Percentiles rank a stretch among this genome's conserved stretches.
phyloP scores from a whole-genome alignment of 2,329 filamentous ascomycete genomes.

The Graphiopsis chlorocephala region DNA sequence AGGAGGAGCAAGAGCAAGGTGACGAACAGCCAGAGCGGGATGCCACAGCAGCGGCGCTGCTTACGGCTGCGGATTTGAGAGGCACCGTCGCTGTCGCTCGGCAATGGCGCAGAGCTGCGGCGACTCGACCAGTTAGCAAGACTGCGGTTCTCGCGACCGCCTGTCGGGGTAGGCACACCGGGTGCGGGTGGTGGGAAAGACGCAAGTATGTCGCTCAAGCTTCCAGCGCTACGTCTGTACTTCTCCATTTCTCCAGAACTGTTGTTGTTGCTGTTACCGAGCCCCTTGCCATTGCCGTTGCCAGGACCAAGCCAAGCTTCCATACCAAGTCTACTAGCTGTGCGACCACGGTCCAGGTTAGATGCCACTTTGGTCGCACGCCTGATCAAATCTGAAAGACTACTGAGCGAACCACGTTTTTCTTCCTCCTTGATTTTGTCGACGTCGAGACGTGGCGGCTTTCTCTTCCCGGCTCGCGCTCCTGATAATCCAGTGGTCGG shows the following conservation, averaged over 20 bases:
- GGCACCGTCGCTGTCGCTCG: slow-evolving; percentile 30
- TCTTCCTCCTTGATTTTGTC: slow-evolving; percentile 79
- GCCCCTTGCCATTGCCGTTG: slow-evolving; percentile 13
- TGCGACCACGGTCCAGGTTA: slow-evolving; percentile 79
- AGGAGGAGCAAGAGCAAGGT: slow-evolving; percentile 64
- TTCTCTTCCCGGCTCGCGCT: slow-evolving; percentile 39
- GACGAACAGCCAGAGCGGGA: slow-evolving; percentile 76
- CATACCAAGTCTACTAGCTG: slow-evolving; percentile 57
- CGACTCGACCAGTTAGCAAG: slow-evolving; percentile 18
- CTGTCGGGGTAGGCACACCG: not conserved
- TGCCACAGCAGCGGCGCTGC: slow-evolving; percentile 72
- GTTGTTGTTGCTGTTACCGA: not conserved
- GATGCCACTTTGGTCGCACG: slow-evolving; percentile 82
- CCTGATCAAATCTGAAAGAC: slow-evolving; percentile 83
- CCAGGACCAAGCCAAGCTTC: slow-evolving; percentile 44
- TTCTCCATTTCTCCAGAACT: slow-evolving; percentile 28
- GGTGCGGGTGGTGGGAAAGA: slow-evolving; percentile 59
- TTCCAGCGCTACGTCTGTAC: slow-evolving; percentile 47
- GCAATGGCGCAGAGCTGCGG: slow-evolving; percentile 24
- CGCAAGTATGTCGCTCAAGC: slow-evolving; percentile 62
- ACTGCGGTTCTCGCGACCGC: not conserved
- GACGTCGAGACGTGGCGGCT: slow-evolving; percentile 75
- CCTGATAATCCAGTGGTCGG: slow-evolving; percentile 37
- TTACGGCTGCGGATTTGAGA: slow-evolving; percentile 1
- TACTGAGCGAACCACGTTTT: slow-evolving; percentile 83